These are phyloP conservation scores for Russula abietina DNA, from an alignment of 768 basidiomycete genomes.

Conservation along the genomic window DNA sequence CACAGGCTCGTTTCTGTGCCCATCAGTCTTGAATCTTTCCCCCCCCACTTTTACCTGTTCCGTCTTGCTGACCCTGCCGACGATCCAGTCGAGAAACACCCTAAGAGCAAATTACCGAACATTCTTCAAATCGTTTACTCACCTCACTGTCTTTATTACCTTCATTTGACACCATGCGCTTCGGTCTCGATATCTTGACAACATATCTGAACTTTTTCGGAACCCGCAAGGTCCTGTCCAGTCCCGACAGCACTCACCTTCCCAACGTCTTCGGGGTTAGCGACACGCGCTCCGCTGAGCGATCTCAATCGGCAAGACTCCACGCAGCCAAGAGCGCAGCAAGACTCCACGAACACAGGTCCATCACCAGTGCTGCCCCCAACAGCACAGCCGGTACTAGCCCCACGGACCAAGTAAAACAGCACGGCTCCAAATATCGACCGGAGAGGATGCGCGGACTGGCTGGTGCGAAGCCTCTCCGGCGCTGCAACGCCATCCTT, in stretches of 20 bases:
- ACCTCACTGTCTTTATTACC: neutral
- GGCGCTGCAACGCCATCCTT: no score
- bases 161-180: neutral
- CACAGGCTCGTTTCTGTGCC: neutral
- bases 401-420: no score
- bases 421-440: no score
- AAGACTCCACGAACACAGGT: neutral
- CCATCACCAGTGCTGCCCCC: neutral
- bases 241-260: constrained; percentile 8
- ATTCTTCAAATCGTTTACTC: neutral
- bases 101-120: neutral
- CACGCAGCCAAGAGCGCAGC: constrained; percentile 6
- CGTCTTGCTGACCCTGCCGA: neutral
- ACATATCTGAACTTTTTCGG: constrained; percentile 3
- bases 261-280: constrained; percentile 17
- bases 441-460: no score
- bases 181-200: no score
- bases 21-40: neutral
- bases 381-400: no score
- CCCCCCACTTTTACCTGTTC: neutral
- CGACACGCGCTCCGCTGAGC: no score
- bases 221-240: constrained; percentile 8
- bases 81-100: neutral
- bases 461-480: no score
- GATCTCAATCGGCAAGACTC: constrained; percentile 3